These are phyloP conservation scores for Syzygium oleosum DNA, from an alignment of 345 rosid genomes.

Conservation along the genomic window DNA sequence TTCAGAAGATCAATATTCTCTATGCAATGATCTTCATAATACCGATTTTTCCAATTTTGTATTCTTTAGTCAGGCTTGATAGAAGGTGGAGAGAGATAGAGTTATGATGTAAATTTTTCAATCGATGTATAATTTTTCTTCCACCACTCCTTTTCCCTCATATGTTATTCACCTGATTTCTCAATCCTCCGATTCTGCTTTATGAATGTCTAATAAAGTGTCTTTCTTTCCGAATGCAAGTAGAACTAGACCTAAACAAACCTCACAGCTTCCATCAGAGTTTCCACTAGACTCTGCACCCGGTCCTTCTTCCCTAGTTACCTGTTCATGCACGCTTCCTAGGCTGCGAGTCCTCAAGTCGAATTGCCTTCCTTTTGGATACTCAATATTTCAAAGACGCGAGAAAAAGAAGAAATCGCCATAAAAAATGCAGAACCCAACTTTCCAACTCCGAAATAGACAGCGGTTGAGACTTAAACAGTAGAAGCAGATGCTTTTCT, in stretches of 20 bases:
- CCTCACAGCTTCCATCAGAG: not conserved
- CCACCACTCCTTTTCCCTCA: not conserved
- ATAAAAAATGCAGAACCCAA: not conserved
- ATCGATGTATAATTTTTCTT: not conserved
- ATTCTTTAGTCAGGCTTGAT: constrained; percentile 10
- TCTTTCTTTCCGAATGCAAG: not conserved
- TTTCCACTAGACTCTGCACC: not conserved
- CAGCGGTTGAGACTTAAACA: not conserved
- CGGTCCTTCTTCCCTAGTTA: not conserved
- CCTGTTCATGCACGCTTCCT: not conserved
- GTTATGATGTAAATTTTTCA: not conserved
- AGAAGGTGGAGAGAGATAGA: constrained; percentile 2
- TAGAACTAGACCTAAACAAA: not conserved
- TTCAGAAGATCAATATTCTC: not conserved
- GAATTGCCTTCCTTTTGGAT: not conserved
- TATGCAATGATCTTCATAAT: not conserved
- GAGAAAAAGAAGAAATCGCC: not conserved
- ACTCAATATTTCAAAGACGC: not conserved
- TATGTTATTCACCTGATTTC: not conserved
- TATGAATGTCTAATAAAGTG: not conserved
- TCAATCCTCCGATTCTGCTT: not conserved
- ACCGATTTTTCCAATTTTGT: constrained; percentile 23
- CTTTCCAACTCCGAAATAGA: not conserved
- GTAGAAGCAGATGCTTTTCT: not conserved
- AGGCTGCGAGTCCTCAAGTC: not conserved